A percentile compares a stretch with the other conserved stretches of the same genome.
These are phyloP conservation scores for Candida sp. DNA, from an alignment of 1,139 yeast species.

Conservation along the genomic window DNA sequence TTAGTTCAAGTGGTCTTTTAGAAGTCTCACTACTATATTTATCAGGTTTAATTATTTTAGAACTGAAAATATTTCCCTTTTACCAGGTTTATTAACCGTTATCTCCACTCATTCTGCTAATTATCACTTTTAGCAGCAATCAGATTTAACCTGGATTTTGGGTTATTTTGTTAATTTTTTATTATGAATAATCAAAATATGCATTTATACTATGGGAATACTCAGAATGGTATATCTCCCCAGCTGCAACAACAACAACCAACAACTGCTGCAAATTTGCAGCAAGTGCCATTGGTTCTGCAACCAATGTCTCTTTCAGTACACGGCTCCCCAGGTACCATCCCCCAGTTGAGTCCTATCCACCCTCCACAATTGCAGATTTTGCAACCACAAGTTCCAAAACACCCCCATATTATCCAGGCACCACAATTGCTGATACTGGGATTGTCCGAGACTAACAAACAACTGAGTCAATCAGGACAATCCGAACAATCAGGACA, in stretches of 20 bases:
- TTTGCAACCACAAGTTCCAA: constrained; percentile 1
- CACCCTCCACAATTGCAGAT: constrained; percentile 2
- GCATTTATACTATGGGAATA: not conserved
- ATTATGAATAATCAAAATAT: constrained; percentile 1
- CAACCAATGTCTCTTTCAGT: not conserved
- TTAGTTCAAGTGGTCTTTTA: too few species aligned
- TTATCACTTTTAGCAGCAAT: constrained; percentile 1
- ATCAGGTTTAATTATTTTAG: too few species aligned
- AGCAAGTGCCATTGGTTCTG: not conserved
- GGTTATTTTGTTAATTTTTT: not conserved
- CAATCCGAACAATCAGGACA: too few species aligned
- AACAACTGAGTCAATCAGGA: not conserved
- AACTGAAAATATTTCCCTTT: not conserved
- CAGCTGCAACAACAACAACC: constrained; percentile 1
- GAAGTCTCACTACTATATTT: too few species aligned
- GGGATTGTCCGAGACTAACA: not conserved
- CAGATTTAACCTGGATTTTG: not conserved
- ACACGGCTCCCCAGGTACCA: not conserved
- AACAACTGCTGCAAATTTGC: constrained; percentile 2
- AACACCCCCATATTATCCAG: not conserved
- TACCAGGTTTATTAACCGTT: not conserved
- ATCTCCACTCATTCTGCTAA: not conserved
- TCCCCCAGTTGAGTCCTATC: not conserved
- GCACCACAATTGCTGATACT: constrained; percentile 1
- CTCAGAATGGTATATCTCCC: not conserved